Percentiles rank a stretch among this genome's conserved stretches.
Conservation (phyloP, 441 rosid genomes). For the Geranium incanum region DNA sequence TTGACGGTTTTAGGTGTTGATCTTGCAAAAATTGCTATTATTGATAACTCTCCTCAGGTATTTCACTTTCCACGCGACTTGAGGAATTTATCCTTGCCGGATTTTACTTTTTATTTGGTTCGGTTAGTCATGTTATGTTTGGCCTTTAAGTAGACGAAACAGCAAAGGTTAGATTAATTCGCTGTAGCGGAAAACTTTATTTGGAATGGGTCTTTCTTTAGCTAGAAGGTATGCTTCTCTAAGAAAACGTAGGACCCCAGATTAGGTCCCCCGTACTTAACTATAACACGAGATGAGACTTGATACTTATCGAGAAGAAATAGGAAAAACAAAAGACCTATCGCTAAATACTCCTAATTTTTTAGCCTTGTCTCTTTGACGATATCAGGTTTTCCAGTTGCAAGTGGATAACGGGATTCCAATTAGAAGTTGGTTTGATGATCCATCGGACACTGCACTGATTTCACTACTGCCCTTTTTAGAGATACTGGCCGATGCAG, state of each 20-base stretch:
- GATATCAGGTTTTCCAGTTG: conserved; percentile 77
- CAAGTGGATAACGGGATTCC: conserved; percentile 97
- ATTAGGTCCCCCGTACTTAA: not conserved
- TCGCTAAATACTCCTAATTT: not conserved
- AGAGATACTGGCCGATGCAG: conserved; percentile 79
- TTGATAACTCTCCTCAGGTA: conserved; percentile 98
- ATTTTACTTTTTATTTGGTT: not conserved
- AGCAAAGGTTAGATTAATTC: not conserved
- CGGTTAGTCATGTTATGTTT: not conserved
- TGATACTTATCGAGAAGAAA: conserved; percentile 51
- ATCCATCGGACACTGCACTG: conserved; percentile 68
- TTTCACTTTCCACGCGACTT: not conserved
- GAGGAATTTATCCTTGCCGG: not conserved
- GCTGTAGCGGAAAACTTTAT: not conserved
- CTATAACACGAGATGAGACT: not conserved
- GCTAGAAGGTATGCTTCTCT: not conserved
- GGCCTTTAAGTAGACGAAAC: not conserved
- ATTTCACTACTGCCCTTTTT: conserved; percentile 77
- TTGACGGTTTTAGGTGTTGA: conserved; percentile 92
- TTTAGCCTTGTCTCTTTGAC: conserved; percentile 3
- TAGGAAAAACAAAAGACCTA: conserved; percentile 21
- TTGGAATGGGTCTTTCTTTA: not conserved
- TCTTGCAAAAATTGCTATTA: conserved; percentile 67
- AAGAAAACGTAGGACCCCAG: not conserved
- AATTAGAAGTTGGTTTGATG: conserved; percentile 94